Evolutionary conservation across 2,329 filamentous ascomycete genomes (phyloP), one percentile per base, ranked within the genome.

Genomic region (Pestalotiopsis sp.): DNA sequence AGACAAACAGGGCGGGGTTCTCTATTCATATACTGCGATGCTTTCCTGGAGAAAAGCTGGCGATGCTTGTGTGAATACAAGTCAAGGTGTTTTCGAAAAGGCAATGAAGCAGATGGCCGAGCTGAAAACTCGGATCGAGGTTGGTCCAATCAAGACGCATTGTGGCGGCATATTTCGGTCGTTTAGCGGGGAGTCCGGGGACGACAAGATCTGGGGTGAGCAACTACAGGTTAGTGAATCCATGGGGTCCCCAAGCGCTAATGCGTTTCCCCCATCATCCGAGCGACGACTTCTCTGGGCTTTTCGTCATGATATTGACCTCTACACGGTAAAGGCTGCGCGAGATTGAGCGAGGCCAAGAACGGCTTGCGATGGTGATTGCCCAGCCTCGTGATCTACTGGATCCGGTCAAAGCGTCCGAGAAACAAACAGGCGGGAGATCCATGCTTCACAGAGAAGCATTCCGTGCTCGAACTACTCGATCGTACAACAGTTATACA

Each of bases 101-200:
- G 14, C 27, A n/a, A 13, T 59, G 13, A 9, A 59, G 57, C 13
- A 36, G 12, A 25, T 36, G 36, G 31, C 2, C 31, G 11, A 39
- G 59, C 27, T 39, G 36, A 62, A 39, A 52, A 38, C 62, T 64
- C 62, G 62, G 62, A 64, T 39, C 62, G 62, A 64, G 62, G 2
- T 64, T 23, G 62, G n/a, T 20, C 62, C 62, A 64, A 64, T 64
- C 20, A 64, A 52, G 12, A 17, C 3, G 27, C 59, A 14, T 9
- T 41, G 12, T 14, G 27, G 27, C 57, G 57, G 25, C 25, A 52
- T 20, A 36, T 20, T n/a, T 38, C n/a, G 36, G n/a, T 31, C 36
- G 31, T 14, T 62, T n/a, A 23, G 23, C 23, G 23, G 27, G 11
- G 12, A 20, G 27, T 62, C 36, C 59, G 59, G 59, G 41, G 41